phyloP scores from a whole-genome alignment of 2,329 filamentous ascomycete genomes.

The Talaromyces verruculosus region DNA sequence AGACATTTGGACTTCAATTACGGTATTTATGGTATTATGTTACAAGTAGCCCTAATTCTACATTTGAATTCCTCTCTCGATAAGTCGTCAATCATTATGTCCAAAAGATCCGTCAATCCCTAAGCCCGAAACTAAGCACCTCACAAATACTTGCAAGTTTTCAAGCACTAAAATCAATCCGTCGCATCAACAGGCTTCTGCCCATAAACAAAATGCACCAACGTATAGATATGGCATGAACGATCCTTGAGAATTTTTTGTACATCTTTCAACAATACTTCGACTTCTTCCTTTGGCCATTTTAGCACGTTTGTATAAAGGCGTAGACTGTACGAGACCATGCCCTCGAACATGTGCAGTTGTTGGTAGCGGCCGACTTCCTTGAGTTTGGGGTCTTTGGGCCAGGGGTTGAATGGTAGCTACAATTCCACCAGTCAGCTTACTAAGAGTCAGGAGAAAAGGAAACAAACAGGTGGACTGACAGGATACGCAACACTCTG shows the following conservation, averaged over 20 bases:
- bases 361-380: constrained; percentile 43
- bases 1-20: not conserved
- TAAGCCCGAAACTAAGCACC: not conserved
- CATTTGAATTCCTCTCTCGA: not conserved
- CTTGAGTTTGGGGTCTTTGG: constrained; percentile 50
- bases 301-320: constrained; percentile 33
- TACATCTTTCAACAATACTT: constrained; percentile 34
- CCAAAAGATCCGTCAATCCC: too few species aligned
- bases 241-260: constrained; percentile 35
- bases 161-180: not conserved
- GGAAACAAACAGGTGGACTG: not conserved
- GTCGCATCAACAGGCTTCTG: constrained; percentile 15
- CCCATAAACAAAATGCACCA: constrained; percentile 24
- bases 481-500: constrained; percentile 28
- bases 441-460: too few species aligned
- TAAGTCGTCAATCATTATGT: not conserved
- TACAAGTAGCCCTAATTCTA: not conserved
- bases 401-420: constrained; percentile 31
- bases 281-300: constrained; percentile 34
- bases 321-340: constrained; percentile 29
- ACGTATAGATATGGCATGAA: constrained; percentile 33
- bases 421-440: not conserved
- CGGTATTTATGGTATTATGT: not conserved
- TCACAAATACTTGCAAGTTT: not conserved
- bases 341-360: constrained; percentile 26